Conservation (phyloP, 140 eudicot species). For the Oenanthe javanica region DNA sequence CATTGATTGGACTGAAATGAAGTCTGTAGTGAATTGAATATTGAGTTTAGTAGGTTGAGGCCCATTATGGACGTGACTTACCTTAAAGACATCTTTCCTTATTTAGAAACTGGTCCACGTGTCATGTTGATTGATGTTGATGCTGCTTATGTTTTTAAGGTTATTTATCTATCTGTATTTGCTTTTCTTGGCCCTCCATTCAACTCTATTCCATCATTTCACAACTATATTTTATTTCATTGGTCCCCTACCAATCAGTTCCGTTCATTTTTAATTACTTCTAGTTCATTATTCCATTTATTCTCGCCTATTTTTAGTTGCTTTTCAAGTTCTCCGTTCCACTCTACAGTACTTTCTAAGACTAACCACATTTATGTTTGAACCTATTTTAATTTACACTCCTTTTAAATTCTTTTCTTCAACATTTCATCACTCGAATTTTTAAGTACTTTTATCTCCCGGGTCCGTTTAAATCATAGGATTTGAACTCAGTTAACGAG, state of each 20-base stretch:
- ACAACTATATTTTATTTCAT: neutral
- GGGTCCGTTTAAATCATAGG: no score
- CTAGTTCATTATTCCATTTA: neutral
- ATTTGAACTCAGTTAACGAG: no score
- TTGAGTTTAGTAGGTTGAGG: neutral
- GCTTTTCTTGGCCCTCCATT: neutral
- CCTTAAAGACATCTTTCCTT: conserved; percentile 19
- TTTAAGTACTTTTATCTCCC: no score
- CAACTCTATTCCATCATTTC: conserved; percentile 4
- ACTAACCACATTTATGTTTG: neutral
- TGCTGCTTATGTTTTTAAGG: conserved; percentile 29
- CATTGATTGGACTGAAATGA: conserved; percentile 5
- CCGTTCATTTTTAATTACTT: neutral
- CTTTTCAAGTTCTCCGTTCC: neutral
- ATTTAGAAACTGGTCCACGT: conserved; percentile 30
- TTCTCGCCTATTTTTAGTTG: neutral
- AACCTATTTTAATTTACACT: neutral
- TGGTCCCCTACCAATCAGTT: conserved; percentile 19
- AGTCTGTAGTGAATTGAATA: neutral
- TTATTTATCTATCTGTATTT: conserved; percentile 21
- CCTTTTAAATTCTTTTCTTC: no score
- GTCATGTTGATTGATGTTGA: conserved; percentile 25
- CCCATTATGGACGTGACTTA: neutral
- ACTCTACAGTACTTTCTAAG: neutral
- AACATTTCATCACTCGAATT: neutral